Conservation (phyloP, 805 yeast species). For the Metschnikowia picachoensis region DNA sequence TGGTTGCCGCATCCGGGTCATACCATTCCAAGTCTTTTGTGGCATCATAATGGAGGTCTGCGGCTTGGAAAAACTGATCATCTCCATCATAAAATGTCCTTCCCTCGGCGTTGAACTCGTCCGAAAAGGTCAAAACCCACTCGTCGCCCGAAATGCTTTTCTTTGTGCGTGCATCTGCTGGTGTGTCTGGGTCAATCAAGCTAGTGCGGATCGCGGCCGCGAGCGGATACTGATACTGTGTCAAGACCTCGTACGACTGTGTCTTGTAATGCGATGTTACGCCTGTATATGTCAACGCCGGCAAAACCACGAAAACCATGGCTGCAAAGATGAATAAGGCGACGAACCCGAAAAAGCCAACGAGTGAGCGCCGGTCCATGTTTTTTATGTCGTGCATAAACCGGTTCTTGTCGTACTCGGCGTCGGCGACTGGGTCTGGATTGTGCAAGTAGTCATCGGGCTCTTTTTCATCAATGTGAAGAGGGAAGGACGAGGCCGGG, state of each 20-base stretch:
- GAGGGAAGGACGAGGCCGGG: slow-evolving; percentile 89
- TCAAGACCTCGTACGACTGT: slow-evolving; percentile 16
- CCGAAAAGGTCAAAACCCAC: slow-evolving; percentile 39
- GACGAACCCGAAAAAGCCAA: slow-evolving; percentile 61
- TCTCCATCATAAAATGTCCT: slow-evolving; percentile 42
- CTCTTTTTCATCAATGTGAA: slow-evolving; percentile 88
- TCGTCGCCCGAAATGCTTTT: slow-evolving; percentile 47
- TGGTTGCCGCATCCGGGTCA: slow-evolving; percentile 41
- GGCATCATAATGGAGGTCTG: slow-evolving; percentile 40
- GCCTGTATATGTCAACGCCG: slow-evolving; percentile 82
- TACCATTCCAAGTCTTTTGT: slow-evolving; percentile 44
- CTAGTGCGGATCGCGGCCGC: slow-evolving; percentile 33
- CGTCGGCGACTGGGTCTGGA: slow-evolving; percentile 94
- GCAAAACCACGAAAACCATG: slow-evolving; percentile 71
- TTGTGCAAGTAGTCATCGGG: slow-evolving; percentile 93
- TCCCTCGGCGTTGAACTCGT: slow-evolving; percentile 42
- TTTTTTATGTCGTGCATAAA: slow-evolving; percentile 60
- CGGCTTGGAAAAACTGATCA: slow-evolving; percentile 42
- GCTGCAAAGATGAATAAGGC: slow-evolving; percentile 56
- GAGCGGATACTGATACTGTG: slow-evolving; percentile 31
- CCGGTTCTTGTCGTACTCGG: slow-evolving; percentile 71
- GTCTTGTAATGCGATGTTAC: slow-evolving; percentile 34
- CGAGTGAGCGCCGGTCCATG: slow-evolving; percentile 59
- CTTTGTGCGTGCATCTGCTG: slow-evolving; percentile 24
- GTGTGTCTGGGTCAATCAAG: slow-evolving; percentile 42